A percentile compares a stretch with the other conserved stretches of the same genome.
These are phyloP conservation scores for Omphalotus olearius DNA, from an alignment of 1,284 basidiomycete species.

Conservation along the genomic window DNA sequence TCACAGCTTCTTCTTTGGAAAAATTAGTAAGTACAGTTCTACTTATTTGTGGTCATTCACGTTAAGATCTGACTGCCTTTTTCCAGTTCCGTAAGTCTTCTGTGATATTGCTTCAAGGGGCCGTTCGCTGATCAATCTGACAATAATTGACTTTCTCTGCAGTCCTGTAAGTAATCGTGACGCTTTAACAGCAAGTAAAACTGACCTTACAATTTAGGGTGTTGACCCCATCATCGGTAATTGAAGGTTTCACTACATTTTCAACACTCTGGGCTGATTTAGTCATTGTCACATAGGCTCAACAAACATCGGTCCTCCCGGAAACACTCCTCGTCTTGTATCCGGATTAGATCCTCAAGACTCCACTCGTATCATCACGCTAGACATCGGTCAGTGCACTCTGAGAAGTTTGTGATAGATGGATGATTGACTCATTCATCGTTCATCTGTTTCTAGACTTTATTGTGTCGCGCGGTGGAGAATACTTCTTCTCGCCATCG, in stretches of 20 bases:
- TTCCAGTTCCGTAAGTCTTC: conserved; percentile 4
- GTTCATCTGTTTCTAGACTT: conserved; percentile 19
- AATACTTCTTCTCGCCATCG: conserved; percentile 34
- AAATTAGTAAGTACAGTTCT: not conserved
- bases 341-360: conserved; percentile 19
- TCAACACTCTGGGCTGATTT: too few relatives aligned
- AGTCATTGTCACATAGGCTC: not conserved
- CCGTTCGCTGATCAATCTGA: not conserved
- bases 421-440: not conserved
- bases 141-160: not conserved
- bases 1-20: conserved; percentile 1
- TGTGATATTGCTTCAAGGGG: not conserved
- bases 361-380: conserved; percentile 1
- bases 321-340: conserved; percentile 9
- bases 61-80: not conserved
- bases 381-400: conserved; percentile 5
- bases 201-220: conserved; percentile 7
- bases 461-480: conserved; percentile 30
- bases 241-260: too few relatives aligned
- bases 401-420: not conserved
- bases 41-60: not conserved
- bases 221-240: conserved; percentile 22
- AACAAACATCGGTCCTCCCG: conserved; percentile 1
- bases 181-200: conserved; percentile 10
- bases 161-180: not conserved